phyloP scores from a whole-genome alignment of 2,329 filamentous ascomycete genomes.

The Fusarium neocosmosporiellum region DNA sequence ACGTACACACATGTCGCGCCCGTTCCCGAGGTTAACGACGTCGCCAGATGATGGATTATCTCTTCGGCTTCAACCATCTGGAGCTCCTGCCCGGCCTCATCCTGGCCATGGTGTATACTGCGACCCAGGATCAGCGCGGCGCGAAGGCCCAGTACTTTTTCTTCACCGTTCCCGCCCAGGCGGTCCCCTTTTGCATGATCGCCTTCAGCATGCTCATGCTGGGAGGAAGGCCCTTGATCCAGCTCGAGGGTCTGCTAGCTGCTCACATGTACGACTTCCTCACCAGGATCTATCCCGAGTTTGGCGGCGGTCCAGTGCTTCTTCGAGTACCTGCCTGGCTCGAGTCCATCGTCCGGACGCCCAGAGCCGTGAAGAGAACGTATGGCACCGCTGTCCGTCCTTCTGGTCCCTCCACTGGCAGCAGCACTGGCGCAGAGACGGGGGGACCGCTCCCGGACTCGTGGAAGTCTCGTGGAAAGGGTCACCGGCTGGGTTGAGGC shows the following conservation, averaged over 20 bases:
- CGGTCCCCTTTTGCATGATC: constrained; percentile 84
- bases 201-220: constrained; percentile 75
- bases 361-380: constrained; percentile 28
- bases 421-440: constrained; percentile 54
- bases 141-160: constrained; percentile 83
- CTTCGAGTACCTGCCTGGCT: constrained; percentile 80
- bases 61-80: constrained; percentile 46
- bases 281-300: constrained; percentile 86
- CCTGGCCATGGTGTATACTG: constrained; percentile 85
- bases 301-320: constrained; percentile 83
- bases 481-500: constrained; percentile 68
- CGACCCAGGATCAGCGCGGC: constrained; percentile 85
- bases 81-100: constrained; percentile 74
- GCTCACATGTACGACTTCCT: constrained; percentile 94
- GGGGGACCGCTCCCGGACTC: constrained; percentile 67
- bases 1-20: constrained; percentile 7
- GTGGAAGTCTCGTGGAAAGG: constrained; percentile 72
- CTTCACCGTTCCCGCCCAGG: constrained; percentile 83
- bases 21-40: constrained; percentile 38
- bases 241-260: constrained; percentile 83
- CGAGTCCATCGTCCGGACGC: constrained; percentile 70
- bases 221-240: constrained; percentile 68
- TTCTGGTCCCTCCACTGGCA: constrained; percentile 49
- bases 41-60: constrained; percentile 47
- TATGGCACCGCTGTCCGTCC: constrained; percentile 69